Conservation (phyloP, 78 protist species). For the Dictyostelium discoideum region DNA sequence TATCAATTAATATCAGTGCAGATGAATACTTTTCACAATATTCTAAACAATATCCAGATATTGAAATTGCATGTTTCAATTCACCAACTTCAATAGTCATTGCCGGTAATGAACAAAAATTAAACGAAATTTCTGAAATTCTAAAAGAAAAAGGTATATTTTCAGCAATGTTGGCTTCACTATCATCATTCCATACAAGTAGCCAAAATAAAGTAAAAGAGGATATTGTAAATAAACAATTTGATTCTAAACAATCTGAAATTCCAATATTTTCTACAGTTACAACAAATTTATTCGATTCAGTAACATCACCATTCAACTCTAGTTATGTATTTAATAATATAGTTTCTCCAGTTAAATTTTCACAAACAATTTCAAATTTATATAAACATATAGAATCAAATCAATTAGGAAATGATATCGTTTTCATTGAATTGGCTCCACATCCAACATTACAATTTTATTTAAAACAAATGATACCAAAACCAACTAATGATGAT, state of each 20-base stretch:
- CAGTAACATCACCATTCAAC: neutral
- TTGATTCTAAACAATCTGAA: neutral
- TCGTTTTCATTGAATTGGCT: conserved; percentile 37
- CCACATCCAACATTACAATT: conserved; percentile 55
- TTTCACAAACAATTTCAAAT: neutral
- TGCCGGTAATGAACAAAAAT: neutral
- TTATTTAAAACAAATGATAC: neutral
- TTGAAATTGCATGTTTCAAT: conserved; percentile 67
- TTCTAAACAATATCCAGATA: neutral
- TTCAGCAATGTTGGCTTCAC: neutral
- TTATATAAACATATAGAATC: neutral
- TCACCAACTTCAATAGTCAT: conserved; percentile 23
- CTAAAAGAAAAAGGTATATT: neutral
- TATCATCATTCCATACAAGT: conserved; percentile 21
- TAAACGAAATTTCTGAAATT: neutral
- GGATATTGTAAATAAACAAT: neutral
- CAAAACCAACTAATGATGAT: neutral
- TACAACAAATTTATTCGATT: neutral
- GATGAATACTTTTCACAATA: neutral
- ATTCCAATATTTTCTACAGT: neutral
- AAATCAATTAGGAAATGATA: neutral
- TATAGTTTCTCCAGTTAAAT: neutral
- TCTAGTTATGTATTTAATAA: neutral
- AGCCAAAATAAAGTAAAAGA: conserved; percentile 4
- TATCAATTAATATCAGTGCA: conserved; percentile 13